Conservation (phyloP, 75 land plant species). For the Picea sitchensis region DNA sequence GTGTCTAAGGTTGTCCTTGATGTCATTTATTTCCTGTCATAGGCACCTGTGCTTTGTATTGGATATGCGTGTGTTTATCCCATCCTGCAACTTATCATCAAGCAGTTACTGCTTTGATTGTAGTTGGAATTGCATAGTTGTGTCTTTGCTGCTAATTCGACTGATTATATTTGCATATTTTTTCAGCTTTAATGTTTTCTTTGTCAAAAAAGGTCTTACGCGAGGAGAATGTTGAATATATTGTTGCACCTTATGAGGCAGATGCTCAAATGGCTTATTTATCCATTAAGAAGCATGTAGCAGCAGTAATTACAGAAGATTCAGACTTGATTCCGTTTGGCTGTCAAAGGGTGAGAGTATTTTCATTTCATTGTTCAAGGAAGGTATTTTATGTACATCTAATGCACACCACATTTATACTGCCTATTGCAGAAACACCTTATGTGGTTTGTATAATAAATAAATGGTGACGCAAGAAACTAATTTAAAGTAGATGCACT, state of each 20-base stretch:
- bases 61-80: neutral
- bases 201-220: conserved; percentile 59
- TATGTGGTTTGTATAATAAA: too few species aligned
- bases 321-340: conserved; percentile 94
- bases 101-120: neutral
- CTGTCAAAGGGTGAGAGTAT: conserved; percentile 64
- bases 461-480: too few species aligned
- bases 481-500: neutral
- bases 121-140: neutral
- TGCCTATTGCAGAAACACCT: neutral
- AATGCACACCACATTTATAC: neutral
- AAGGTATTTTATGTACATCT: neutral
- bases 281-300: conserved; percentile 67
- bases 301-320: conserved; percentile 90
- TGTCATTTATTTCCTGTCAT: neutral
- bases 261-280: conserved; percentile 98
- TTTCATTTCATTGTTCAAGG: neutral
- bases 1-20: neutral
- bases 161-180: conserved; percentile 3
- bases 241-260: conserved; percentile 98
- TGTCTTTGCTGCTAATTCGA: neutral
- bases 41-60: neutral
- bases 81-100: neutral
- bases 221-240: conserved; percentile 69
- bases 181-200: neutral